Evolutionary conservation across 176 grass and related monocot genomes (phyloP), one percentile per base, ranked within the genome.

Genomic region (Hsuehochloa calcarea): DNA sequence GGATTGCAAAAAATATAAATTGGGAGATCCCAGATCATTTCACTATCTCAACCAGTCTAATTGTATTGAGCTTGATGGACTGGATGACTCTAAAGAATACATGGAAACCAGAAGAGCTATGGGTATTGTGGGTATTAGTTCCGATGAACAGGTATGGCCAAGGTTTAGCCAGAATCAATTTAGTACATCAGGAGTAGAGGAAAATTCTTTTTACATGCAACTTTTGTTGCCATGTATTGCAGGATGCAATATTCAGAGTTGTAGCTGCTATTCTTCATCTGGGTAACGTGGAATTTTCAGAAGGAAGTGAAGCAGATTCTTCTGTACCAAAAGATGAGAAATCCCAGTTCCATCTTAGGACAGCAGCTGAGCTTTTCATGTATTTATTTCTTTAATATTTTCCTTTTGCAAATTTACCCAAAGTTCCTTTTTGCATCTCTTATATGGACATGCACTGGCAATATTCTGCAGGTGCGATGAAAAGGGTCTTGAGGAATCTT

Each of bases 221-320:
- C 8, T 39, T 52, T 50, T 29, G 4, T 38, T 85, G 66, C 31
- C 70, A 68, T 80, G 70, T 68, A 23, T 31, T 85, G 34, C 74
- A 98, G 96, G 93, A 94, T 86, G 89, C 89, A 83, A 98, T 98
- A 94, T 98, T 98, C 65, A 89, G 86, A 82, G 96, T 95, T 40
- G 91, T 98, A 31, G 96, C 96, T 90, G 96, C 96, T 71, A 98
- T 98, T 92, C 96, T 98, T 90, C 96, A 98, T 87, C 69, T 98
- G 75, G 96, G 96, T 10, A 98, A 98, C 84, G 80, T 98, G 65
- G 91, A 94, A 80, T 98, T 98, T 93, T 69, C 85, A 16, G 96
- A 98, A 83, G 96, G 96, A 78, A 90, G 78, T 12, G 93, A 98
- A 89, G 74, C 31, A 44, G 96, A 98, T 92, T 92, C 96, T 84